phyloP scores from a whole-genome alignment of 2,329 filamentous ascomycete genomes.

The Coniochaeta sp. region DNA sequence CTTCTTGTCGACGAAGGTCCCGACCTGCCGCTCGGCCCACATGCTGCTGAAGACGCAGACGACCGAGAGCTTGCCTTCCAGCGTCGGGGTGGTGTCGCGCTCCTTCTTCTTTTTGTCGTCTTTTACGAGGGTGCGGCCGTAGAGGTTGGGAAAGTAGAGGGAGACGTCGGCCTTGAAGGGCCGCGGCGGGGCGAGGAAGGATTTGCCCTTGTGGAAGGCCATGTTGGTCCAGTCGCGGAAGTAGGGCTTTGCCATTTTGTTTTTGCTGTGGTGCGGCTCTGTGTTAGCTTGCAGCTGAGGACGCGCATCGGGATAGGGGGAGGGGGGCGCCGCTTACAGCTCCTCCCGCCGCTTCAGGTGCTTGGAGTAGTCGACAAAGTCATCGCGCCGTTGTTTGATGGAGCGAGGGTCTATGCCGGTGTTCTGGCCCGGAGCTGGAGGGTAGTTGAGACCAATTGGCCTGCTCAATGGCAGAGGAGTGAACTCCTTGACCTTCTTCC shows the following conservation, averaged over 20 bases:
- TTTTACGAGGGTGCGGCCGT: constrained; percentile 67
- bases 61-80: constrained; percentile 68
- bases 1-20: constrained; percentile 59
- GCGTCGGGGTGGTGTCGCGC: constrained; percentile 66
- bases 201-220: constrained; percentile 77
- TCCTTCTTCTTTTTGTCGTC: constrained; percentile 37
- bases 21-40: constrained; percentile 80
- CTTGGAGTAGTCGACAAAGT: constrained; percentile 80
- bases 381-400: constrained; percentile 61
- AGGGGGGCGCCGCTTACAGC: constrained; percentile 47
- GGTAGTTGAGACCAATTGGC: constrained; percentile 73
- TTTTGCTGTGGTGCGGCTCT: constrained; percentile 43
- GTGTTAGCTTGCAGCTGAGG: not conserved
- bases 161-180: constrained; percentile 77
- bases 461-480: constrained; percentile 54
- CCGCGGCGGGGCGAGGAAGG: constrained; percentile 78
- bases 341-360: constrained; percentile 70
- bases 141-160: constrained; percentile 90
- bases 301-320: not conserved
- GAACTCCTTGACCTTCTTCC: constrained; percentile 47
- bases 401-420: constrained; percentile 65
- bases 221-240: constrained; percentile 94
- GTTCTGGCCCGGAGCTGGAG: constrained; percentile 75
- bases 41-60: constrained; percentile 74
- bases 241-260: constrained; percentile 77